phyloP scores from a whole-genome alignment of 1,284 basidiomycete species.

The Pseudozyma pruni region DNA sequence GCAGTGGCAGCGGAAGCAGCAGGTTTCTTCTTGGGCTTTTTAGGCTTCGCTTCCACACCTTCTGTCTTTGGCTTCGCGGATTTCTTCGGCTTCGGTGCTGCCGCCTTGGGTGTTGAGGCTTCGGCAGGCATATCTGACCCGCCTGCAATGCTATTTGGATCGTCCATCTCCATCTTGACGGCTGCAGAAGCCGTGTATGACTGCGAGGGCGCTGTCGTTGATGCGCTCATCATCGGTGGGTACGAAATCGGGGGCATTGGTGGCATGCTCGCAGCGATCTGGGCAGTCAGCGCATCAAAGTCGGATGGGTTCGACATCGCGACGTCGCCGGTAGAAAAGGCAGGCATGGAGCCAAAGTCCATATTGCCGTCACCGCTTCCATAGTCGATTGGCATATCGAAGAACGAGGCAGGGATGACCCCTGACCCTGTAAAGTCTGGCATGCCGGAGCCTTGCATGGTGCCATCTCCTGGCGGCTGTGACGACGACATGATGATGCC shows the following conservation, averaged over 20 bases:
- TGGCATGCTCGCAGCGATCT: slow-evolving; percentile 28
- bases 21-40: slow-evolving; percentile 42
- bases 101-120: slow-evolving; percentile 12
- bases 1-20: slow-evolving; percentile 3
- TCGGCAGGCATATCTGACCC: slow-evolving; percentile 14
- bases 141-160: slow-evolving; percentile 7
- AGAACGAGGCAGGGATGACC: slow-evolving; percentile 40
- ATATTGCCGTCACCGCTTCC: slow-evolving; percentile 8
- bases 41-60: slow-evolving; percentile 27
- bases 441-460: slow-evolving; percentile 6
- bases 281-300: slow-evolving; percentile 30
- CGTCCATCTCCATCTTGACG: slow-evolving; percentile 29
- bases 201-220: not conserved
- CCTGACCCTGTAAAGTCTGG: slow-evolving; percentile 18
- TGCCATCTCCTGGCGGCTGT: slow-evolving; percentile 11
- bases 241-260: not conserved
- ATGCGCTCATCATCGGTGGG: not conserved
- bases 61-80: slow-evolving; percentile 32
- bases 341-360: slow-evolving; percentile 25
- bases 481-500: slow-evolving; percentile 24
- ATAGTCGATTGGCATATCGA: slow-evolving; percentile 44
- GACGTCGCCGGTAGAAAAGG: slow-evolving; percentile 6
- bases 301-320: slow-evolving; percentile 18
- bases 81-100: slow-evolving; percentile 31
- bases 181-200: not conserved